Evolutionary conservation across 2,329 filamentous ascomycete species (phyloP), one percentile per base, ranked within the genome.

Genomic region (Cladosporium colombiae): DNA sequence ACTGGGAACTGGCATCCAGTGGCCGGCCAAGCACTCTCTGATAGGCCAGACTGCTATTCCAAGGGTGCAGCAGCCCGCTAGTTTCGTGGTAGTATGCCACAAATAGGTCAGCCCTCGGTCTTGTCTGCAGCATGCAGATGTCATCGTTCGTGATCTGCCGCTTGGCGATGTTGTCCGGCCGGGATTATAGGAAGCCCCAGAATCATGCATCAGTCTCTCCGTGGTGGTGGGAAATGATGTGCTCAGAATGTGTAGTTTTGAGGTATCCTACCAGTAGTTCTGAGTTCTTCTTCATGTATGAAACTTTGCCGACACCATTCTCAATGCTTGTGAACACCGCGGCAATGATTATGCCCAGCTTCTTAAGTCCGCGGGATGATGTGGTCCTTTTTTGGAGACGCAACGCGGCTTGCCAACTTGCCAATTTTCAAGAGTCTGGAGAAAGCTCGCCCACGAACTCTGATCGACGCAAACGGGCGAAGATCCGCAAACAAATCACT

Each of bases 71-170:
- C 35, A 46, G 31, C 33, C 59, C 29, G n/a, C 23, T 46, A 52
- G 46, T 13, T 11, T 52, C 29, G 27, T 46, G 33, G 23, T 21
- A 35, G 31, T 6, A n/a, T 14, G 35, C 56, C 37, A n/a, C 27
- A 59, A 59, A 59, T 46, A 59, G 56, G n/a, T 44, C 3, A 21
- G 16, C 37, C 25, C n/a, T 25, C 23, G 23, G 16, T 18, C 14
- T 25, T 31, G 40, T 29, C 23, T 46, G 56, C 44, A 50, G 59
- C 44, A 33, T 62, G 44, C 40, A 52, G 44, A 52, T 62, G 59
- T 62, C 59, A 62, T 62, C 27, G 59, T 18, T 46, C 25, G 21
- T 50, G 59, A 52, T 52, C 59, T 52, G n/a, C 59, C n/a, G 44
- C 59, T 62, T 62, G 59, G 59, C 59, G 59, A 35, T 62, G 5